Base-by-base conservation (phyloP, 129 eudicot genomes). In the Lactuca saligna region DNA sequence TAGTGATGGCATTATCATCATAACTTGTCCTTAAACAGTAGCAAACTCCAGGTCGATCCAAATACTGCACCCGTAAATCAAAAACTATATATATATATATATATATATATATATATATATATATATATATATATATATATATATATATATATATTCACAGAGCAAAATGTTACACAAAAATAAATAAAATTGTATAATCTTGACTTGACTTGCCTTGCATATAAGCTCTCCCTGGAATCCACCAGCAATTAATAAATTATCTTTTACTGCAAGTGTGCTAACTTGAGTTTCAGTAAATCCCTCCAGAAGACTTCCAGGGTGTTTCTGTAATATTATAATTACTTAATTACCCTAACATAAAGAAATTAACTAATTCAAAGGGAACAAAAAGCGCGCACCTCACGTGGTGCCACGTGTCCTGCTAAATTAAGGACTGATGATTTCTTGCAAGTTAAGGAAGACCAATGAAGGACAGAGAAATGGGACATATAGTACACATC, bases 171-270 rank as follows among this genome's bases (percentile, higher is more conserved):
- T 39, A 39, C 8, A 5, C 7, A 53, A 13, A 61, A 48, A 37
- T 58, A 48, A 38, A 34, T 17, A 63, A 29, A 61, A 4, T 32
- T 67, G n/a, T 29, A 49, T 50, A 9, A 66, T 49, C 7, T 39
- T n/a, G n/a, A n/a, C n/a, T n/a, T n/a, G n/a, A 63, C 56, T 60
- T 46, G 78, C 97, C 95, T 91, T 91, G 97, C 97, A 91, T 57
- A 91, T 91, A 71, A 91, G 82, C 65, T 91, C 95, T 63, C 97
- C 97, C 31, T 81, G 97, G 70, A 85, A 85, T 61, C 97, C 97
- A 65, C 97, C 97, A 57, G 91, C 95, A 68, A 91, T 89, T 5
- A 91, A 83, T 78, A 91, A 55, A 55, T 87, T 91, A 75, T 91
- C 89, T 78, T 85, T 87, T 57, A 87, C 89, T 3, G 95, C 91